Evolutionary conservation across 208 protist genomes (phyloP), one percentile per base, ranked within the genome.

Genomic region (Acanthamoeba pearcei): DNA sequence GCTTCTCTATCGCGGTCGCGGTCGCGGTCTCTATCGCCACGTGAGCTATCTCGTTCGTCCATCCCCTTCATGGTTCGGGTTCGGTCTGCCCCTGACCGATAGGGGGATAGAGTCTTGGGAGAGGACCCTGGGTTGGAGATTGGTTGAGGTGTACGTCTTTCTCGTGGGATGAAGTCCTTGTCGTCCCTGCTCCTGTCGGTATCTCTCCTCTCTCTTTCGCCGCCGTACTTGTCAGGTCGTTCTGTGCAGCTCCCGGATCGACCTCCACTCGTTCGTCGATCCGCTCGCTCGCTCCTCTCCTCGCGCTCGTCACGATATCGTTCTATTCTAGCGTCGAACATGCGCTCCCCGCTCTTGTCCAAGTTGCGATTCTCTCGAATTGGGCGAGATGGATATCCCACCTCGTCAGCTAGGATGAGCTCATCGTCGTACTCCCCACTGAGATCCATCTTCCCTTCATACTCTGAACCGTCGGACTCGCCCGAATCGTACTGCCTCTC

Each of bases 261-360:
- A 15, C 12, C 66, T 38, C 66, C 72, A 38, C 32, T n/a, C 13
- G 72, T 51, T 53, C 72, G 32, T 22, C 38, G 32, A 4, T 76
- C 70, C 32, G 10, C 27, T 5, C 22, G 27, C 17, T 51, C 42
- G 9, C 22, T 80, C 51, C 80, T 57, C 53, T 88, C 80, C 5
- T 85, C 76, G 10, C 78, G 38, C 51, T 88, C 76, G 32, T 85
- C 38, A 2, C 80, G 42, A 64, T 72, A 17, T 88, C 80, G 80
- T 42, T 88, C 42, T 3, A 15, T 88, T 27, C 22, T 88, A 5
- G 17, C 8, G 15, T 55, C 78, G 9, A 51, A 8, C 17, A 15
- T 24, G 24, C 78, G 12, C 29, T 88, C 80, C 1, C 80, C 42
- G 10, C 80, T 55, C 29, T n/a, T 35, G 13, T 82, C 74, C 74